Evolutionary conservation across 805 yeast species (phyloP), one percentile per base, ranked within the genome.

Genomic region (Myxozyma geophila): DNA sequence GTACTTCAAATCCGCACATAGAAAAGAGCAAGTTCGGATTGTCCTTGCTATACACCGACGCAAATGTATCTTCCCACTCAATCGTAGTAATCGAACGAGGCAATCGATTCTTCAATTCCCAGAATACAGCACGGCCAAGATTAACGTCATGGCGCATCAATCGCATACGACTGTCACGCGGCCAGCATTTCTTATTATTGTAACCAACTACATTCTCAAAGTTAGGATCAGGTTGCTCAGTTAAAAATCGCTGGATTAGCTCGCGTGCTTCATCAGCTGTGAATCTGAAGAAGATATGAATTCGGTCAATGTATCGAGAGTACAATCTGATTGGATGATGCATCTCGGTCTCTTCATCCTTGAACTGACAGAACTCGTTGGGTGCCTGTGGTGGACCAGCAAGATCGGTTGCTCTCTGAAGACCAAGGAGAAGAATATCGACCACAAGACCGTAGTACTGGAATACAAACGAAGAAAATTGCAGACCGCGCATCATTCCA

Each of bases 1-100:
- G 80, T 0, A 95, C 88, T 72, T 95, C 99, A 78, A 95, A 95
- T 0, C 99, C 99, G 76, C 95, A 88, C 92, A 95, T 89, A 0
- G 95, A 83, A 71, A 93, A 91, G 39, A 93, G 77, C 63, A 95
- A 74, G 70, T 93, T 96, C 7, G 97, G 93, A 72, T 95, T 95
- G 64, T 92, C 96, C 60, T 83, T 84, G 17, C 97, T 89, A 75
- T 93, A 95, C 1, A 95, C 96, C 0, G 97, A 90, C 0, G 92
- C 92, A 69, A 86, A 81, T 0, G 96, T 81, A 58, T 86, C 87
- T 41, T 84, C 87, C 97, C 98, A 93, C 53, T 82, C 83, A 15
- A 93, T 78, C 1, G 85, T 77, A 0, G 92, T 86, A 12, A 95
- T 71, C 0, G 96, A 86, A 3, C 82, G 75, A 0, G 99, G 98